Percentiles rank a stretch among this genome's conserved stretches.
These are phyloP conservation scores for Crassisporium funariophilum DNA, from an alignment of 768 basidiomycete genomes.

Conservation along the genomic window DNA sequence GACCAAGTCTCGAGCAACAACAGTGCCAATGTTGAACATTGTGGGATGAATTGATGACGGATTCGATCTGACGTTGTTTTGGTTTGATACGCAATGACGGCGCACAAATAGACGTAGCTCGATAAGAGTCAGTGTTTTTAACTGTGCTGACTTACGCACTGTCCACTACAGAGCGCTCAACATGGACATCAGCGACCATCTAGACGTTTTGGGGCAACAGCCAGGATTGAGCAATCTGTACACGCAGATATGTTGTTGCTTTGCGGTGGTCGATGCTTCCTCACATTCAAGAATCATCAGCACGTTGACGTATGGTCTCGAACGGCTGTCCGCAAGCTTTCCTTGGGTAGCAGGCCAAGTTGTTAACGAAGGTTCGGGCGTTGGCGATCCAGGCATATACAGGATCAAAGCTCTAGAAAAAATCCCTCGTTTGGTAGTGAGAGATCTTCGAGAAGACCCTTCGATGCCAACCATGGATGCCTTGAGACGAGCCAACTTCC, in stretches of 20 bases:
- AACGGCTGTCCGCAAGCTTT: conserved; percentile 20
- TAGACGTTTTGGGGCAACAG: conserved; percentile 17
- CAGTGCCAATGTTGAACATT: no score
- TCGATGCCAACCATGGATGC: conserved; percentile 22
- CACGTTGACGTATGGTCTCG: conserved; percentile 24
- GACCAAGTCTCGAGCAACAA: no score
- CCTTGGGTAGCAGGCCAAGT: conserved; percentile 32
- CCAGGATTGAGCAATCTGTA: conserved; percentile 19
- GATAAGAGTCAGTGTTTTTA: no score
- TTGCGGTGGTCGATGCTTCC: conserved; percentile 12
- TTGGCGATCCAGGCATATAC: conserved; percentile 16
- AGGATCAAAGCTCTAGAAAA: conserved; percentile 17
- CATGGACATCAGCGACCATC: no score
- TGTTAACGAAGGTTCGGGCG: conserved; percentile 16
- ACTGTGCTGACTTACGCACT: no score
- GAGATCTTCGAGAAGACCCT: conserved; percentile 22
- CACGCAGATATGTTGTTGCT: conserved; percentile 28
- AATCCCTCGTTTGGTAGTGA: conserved; percentile 23
- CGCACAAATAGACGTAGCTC: no score
- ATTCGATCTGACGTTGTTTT: no score
- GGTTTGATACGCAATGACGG: no score
- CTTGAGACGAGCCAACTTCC: conserved; percentile 23
- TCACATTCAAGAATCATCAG: conserved; percentile 11
- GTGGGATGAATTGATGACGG: no score
- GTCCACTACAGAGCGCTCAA: no score